These are phyloP conservation scores for Diaporthe australafricana DNA, from an alignment of 2,329 filamentous ascomycete genomes.

Conservation along the genomic window DNA sequence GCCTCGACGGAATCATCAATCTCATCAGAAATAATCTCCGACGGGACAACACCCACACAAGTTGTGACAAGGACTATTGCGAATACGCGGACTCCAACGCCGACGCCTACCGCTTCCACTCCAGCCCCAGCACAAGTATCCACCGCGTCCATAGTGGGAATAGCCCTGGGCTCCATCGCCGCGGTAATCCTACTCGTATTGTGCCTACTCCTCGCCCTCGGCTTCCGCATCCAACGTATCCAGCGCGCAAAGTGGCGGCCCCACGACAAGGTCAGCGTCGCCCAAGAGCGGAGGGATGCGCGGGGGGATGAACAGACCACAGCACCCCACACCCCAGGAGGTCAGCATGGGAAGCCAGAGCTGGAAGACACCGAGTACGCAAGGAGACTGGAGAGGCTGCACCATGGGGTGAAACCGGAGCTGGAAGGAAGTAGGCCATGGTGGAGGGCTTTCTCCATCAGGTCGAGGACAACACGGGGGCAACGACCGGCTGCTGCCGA, in stretches of 20 bases:
- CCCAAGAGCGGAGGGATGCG: too few species aligned
- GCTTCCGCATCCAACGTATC: not conserved
- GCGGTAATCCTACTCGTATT: not conserved
- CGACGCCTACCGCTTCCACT: too few species aligned
- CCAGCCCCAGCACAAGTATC: not conserved
- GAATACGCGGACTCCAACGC: too few species aligned
- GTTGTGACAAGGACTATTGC: too few species aligned
- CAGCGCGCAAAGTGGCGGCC: not conserved
- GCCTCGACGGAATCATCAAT: too few species aligned
- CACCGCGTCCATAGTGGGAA: not conserved
- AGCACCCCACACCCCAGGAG: not conserved
- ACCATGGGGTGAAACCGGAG: not conserved
- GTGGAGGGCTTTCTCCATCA: not conserved
- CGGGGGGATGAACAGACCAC: not conserved
- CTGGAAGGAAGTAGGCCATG: not conserved
- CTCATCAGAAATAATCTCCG: too few species aligned
- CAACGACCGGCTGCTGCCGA: not conserved
- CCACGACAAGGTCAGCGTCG: not conserved
- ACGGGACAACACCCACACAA: too few species aligned
- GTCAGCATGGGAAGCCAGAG: not conserved
- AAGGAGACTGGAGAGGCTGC: not conserved
- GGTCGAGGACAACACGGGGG: not conserved
- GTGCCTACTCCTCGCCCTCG: not conserved
- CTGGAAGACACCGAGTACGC: not conserved
- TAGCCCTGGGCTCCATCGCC: not conserved